Conservation (phyloP, 306 rosid species). For the Mimosa bimucronata region DNA sequence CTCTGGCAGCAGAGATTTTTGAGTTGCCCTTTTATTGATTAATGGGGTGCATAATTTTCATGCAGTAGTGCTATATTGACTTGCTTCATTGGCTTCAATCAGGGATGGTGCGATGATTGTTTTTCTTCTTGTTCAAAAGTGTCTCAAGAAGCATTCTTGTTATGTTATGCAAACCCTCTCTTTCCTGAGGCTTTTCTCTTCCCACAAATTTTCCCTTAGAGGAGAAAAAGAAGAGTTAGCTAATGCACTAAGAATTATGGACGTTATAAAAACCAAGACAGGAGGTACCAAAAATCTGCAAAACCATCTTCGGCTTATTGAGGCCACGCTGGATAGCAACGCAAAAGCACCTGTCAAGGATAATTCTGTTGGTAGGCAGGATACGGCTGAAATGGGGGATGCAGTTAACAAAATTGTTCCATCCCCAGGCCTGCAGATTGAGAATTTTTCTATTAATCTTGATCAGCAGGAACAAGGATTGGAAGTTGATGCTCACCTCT, state of each 20-base stretch:
- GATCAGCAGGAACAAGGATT: constrained; percentile 38
- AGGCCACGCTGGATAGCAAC: constrained; percentile 47
- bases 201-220: constrained; percentile 35
- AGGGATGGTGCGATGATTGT: constrained; percentile 29
- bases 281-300: constrained; percentile 36
- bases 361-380: constrained; percentile 11
- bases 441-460: constrained; percentile 18
- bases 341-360: constrained; percentile 13
- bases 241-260: constrained; percentile 57
- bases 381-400: constrained; percentile 21
- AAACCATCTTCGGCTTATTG: constrained; percentile 71
- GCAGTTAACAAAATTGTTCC: constrained; percentile 34
- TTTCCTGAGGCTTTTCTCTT: constrained; percentile 41
- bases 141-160: background rate
- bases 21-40: constrained; percentile 69
- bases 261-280: constrained; percentile 51
- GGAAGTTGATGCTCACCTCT: constrained; percentile 47
- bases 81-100: constrained; percentile 20
- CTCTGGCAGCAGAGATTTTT: constrained; percentile 43
- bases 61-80: constrained; percentile 8
- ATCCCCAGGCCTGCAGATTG: constrained; percentile 32
- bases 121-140: constrained; percentile 19
- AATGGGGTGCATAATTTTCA: constrained; percentile 61
- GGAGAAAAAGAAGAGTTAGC: constrained; percentile 29
- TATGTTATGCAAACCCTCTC: constrained; percentile 13